Conservation (phyloP, 2,329 filamentous ascomycete genomes). For the Hypoxylon sp. region DNA sequence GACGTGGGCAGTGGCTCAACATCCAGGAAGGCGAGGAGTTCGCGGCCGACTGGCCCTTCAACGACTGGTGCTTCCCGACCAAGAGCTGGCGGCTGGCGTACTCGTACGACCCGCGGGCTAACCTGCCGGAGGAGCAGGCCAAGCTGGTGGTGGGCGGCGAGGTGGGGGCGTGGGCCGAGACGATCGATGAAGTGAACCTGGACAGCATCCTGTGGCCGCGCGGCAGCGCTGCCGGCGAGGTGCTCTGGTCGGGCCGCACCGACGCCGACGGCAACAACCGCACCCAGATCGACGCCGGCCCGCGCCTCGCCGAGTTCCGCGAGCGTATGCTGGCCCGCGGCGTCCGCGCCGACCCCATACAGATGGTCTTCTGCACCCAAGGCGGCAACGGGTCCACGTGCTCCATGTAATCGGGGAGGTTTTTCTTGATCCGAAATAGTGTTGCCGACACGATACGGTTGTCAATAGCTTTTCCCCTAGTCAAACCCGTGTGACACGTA, state of each 20-base stretch:
- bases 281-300: slow-evolving; percentile 73
- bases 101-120: slow-evolving; percentile 75
- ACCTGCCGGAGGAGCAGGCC: slow-evolving; percentile 66
- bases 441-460: background rate
- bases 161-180: slow-evolving; percentile 82
- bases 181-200: slow-evolving; percentile 76
- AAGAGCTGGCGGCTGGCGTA: slow-evolving; percentile 87
- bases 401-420: slow-evolving; percentile 4
- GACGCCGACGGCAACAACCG: slow-evolving; percentile 73
- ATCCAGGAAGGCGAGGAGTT: slow-evolving; percentile 66
- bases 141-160: slow-evolving; percentile 82
- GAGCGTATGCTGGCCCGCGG: slow-evolving; percentile 77
- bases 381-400: slow-evolving; percentile 54
- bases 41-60: slow-evolving; percentile 69
- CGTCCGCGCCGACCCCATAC: slow-evolving; percentile 68
- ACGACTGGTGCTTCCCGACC: slow-evolving; percentile 80
- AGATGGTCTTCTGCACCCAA: slow-evolving; percentile 78
- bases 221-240: slow-evolving; percentile 75
- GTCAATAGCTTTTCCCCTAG: background rate
- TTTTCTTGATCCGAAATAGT: background rate
- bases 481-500: background rate
- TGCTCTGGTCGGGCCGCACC: slow-evolving; percentile 78
- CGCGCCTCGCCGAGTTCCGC: slow-evolving; percentile 76
- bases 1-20: slow-evolving; percentile 80
- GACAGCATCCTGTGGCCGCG: slow-evolving; percentile 83